Base-by-base conservation (phyloP, 2,329 filamentous ascomycete genomes). In the Phoma herbarum region DNA sequence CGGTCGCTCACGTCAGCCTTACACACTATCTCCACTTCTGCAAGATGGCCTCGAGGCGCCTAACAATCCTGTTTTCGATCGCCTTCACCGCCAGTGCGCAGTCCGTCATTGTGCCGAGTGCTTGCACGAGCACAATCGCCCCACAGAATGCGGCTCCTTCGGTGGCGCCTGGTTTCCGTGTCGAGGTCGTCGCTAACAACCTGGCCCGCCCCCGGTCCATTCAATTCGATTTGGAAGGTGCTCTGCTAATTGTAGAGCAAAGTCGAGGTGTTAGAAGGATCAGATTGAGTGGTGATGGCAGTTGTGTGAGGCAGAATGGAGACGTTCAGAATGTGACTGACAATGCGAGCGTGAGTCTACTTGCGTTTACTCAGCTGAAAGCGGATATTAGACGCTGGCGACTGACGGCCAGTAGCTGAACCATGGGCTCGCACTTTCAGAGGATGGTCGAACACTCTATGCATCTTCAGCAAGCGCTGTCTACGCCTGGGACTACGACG, bases 401-500 rank as follows among this genome's bases (percentile, higher is more conserved):
- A 16, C 23, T 60, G 18, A 52, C 45, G 10, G 9, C n/a, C 8
- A 20, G 22, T 55, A 78, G 69, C 66, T 83, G 28, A 86, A 85
- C 60, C 83, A 85, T 65, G 83, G 83, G 28, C 80, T 85, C 45
- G 79, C 78, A 20, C 65, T 84, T 16, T 82, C 81, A 12, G 54
- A 68, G n/a, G 79, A 84, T 73, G 82, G 83, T 16, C 77, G 64
- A 12, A 83, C 79, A 3, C 77, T 85, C 10, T 85, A 83, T 63
- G 83, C 80, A 16, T 91, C 89, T 0, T 84, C 83, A 2, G 70
- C 81, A 6, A 80, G 84, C 46, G 78, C 81, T n/a, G 87, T 90
- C 31, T 88, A 82, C 69, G 79, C 85, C 2, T 92, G 88, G 86
- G 72, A 80, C 26, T 93, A 93, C 71, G 82, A 90, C 70, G 76